These are phyloP conservation scores for Skeletonema potamos DNA, from an alignment of 108 stramenopile species.

Conservation along the genomic window DNA sequence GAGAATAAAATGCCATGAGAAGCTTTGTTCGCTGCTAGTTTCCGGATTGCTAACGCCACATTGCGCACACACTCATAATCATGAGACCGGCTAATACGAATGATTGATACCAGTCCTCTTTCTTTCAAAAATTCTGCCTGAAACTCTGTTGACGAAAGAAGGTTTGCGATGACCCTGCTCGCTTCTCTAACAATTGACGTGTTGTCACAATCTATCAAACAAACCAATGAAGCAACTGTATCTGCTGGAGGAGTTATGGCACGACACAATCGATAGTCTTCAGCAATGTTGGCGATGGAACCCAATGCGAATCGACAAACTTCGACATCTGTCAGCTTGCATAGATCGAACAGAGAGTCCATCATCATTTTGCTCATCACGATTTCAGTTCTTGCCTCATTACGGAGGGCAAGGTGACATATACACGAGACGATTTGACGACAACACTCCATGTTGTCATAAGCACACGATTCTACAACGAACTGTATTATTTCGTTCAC, in stretches of 20 bases:
- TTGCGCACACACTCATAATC: slow-evolving; percentile 75
- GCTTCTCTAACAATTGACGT: slow-evolving; percentile 68
- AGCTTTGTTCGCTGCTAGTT: slow-evolving; percentile 52
- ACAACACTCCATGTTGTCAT: slow-evolving; percentile 52
- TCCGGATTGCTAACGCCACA: slow-evolving; percentile 68
- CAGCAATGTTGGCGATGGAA: slow-evolving; percentile 70
- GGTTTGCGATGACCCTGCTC: slow-evolving; percentile 56
- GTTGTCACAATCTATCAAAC: slow-evolving; percentile 53
- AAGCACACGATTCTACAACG: slow-evolving; percentile 20
- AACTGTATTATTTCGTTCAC: slow-evolving; percentile 21
- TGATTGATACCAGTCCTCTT: slow-evolving; percentile 56
- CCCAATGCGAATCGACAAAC: slow-evolving; percentile 71
- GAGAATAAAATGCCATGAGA: slow-evolving; percentile 65
- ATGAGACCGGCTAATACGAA: slow-evolving; percentile 46
- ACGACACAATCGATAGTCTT: slow-evolving; percentile 56
- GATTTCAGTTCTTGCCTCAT: slow-evolving; percentile 49
- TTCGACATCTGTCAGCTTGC: slow-evolving; percentile 61
- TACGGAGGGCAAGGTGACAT: slow-evolving; percentile 56
- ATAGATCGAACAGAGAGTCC: slow-evolving; percentile 29
- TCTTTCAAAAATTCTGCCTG: slow-evolving; percentile 55
- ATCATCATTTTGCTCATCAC: slow-evolving; percentile 51
- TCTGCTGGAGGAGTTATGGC: slow-evolving; percentile 37
- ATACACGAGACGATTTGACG: slow-evolving; percentile 71
- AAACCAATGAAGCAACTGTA: slow-evolving; percentile 56
- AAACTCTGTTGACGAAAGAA: slow-evolving; percentile 39